Conservation (phyloP, 768 basidiomycete genomes). For the Dentipellis sp. region DNA sequence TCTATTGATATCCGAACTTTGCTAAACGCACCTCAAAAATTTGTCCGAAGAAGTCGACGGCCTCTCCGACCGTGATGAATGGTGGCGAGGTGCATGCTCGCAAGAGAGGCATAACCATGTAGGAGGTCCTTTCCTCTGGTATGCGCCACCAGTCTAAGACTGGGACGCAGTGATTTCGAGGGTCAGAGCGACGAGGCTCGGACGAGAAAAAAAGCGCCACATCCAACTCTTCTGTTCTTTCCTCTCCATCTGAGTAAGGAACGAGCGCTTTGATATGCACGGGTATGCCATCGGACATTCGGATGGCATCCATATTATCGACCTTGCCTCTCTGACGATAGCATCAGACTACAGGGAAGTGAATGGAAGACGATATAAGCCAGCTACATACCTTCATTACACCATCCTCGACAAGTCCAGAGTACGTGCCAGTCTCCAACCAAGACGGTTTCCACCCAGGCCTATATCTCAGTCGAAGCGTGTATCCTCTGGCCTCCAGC, state of each 20-base stretch:
- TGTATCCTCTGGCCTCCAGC: background rate
- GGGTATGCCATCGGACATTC: background rate
- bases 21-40: constrained; percentile 23
- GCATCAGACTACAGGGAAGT: no score
- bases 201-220: background rate
- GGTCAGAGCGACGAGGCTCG: constrained; percentile 11
- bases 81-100: constrained; percentile 17
- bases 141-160: constrained; percentile 13
- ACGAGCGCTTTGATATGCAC: background rate
- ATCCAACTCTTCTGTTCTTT: background rate
- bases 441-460: background rate
- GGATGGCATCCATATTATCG: background rate
- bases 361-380: no score
- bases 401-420: background rate
- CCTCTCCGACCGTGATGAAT: constrained; percentile 27
- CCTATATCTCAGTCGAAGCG: background rate
- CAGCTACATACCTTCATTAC: no score
- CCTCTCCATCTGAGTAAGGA: background rate
- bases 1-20: no score
- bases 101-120: constrained; percentile 26
- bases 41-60: constrained; percentile 22
- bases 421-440: background rate
- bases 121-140: constrained; percentile 5
- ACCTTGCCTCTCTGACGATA: no score
- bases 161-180: constrained; percentile 19